A percentile compares a stretch with the other conserved stretches of the same genome.
Evolutionary conservation across 768 basidiomycete species (phyloP).

Genomic region (Agrocybe praecox): DNA sequence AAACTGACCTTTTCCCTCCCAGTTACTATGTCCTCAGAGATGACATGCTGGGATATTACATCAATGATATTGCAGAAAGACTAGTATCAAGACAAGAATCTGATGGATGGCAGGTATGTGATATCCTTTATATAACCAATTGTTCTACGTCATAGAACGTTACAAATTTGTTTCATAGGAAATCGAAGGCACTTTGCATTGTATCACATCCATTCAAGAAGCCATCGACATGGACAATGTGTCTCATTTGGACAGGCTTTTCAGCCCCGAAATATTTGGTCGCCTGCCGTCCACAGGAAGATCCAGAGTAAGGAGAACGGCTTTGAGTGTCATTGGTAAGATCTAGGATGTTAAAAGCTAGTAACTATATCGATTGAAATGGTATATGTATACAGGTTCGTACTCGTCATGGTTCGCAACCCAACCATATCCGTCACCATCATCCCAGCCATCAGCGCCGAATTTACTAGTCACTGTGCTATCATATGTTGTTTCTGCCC

Average conservation of each 20-base stretch:
- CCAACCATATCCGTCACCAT: constrained; percentile 27
- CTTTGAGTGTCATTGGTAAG: constrained; percentile 74
- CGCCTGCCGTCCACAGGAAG: constrained; percentile 65
- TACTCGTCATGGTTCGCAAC: constrained; percentile 84
- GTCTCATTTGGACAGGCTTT: constrained; percentile 63
- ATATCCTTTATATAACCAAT: not conserved
- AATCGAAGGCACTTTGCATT: constrained; percentile 86
- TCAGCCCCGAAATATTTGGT: constrained; percentile 72
- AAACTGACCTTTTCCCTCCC: constrained; percentile 5
- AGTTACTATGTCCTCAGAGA: constrained; percentile 88
- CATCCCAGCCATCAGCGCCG: constrained; percentile 24
- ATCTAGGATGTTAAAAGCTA: not conserved
- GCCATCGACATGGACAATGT: constrained; percentile 62
- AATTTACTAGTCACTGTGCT: constrained; percentile 66
- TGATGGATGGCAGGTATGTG: constrained; percentile 74
- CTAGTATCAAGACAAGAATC: constrained; percentile 44
- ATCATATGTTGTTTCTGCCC: constrained; percentile 68
- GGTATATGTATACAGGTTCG: constrained; percentile 56
- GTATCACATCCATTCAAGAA: constrained; percentile 86
- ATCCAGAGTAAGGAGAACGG: constrained; percentile 71
- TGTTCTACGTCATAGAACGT: not conserved
- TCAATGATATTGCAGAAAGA: constrained; percentile 61
- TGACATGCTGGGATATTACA: constrained; percentile 75
- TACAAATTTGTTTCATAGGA: constrained; percentile 46
- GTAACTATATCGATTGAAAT: not conserved